Conservation (phyloP, 306 rosid species). For the Dryas alaskensis region DNA sequence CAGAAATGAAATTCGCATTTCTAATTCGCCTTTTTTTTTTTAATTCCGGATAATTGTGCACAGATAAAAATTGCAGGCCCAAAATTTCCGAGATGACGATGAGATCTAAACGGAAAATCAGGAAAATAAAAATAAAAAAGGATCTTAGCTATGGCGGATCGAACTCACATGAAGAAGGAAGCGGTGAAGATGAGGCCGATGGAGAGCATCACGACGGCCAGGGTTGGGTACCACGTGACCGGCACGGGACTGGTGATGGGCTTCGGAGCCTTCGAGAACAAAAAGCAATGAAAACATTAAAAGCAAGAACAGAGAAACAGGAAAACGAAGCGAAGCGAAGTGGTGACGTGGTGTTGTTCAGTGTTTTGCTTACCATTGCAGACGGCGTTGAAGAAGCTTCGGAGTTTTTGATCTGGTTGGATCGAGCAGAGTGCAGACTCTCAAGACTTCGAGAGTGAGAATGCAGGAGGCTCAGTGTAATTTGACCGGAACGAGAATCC, state of each 20-base stretch:
- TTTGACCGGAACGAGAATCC: not conserved
- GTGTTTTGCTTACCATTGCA: not conserved
- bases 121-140: not conserved
- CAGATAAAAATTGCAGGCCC: not conserved
- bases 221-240: slow-evolving; percentile 79
- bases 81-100: not conserved
- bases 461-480: not conserved
- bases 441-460: not conserved
- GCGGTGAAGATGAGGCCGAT: slow-evolving; percentile 87
- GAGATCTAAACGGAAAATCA: not conserved
- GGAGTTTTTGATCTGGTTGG: not conserved
- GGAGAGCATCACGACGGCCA: slow-evolving; percentile 65
- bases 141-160: slow-evolving; percentile 24
- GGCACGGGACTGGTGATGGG: slow-evolving; percentile 86
- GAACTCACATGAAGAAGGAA: slow-evolving; percentile 87
- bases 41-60: not conserved
- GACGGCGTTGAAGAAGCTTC: not conserved
- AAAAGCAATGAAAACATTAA: not conserved
- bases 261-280: slow-evolving; percentile 58
- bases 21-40: not conserved
- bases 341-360: not conserved
- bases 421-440: not conserved
- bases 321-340: not conserved
- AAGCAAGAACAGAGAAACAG: not conserved
- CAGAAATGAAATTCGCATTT: not conserved